Percentiles rank a stretch among this genome's conserved stretches.
These are phyloP conservation scores for Russula virescens DNA, from an alignment of 768 basidiomycete genomes.

Conservation along the genomic window DNA sequence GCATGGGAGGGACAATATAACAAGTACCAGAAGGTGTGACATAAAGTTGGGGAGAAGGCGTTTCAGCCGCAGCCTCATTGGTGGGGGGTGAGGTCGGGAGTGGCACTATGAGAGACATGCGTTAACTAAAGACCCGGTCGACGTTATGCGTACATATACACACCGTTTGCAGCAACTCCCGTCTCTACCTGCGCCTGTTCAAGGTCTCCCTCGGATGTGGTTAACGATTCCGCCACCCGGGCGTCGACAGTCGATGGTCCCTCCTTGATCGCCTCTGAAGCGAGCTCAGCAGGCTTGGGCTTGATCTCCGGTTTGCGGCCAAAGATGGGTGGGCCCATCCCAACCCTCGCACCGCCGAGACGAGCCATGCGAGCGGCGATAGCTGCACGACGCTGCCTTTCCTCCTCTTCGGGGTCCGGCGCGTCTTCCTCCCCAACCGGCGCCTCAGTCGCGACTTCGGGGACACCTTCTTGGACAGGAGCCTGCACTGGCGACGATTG, in stretches of 20 bases:
- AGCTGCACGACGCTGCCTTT: conserved; percentile 73
- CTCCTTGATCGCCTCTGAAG: conserved; percentile 25
- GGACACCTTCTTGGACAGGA: conserved; percentile 22
- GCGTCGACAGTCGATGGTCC: background rate
- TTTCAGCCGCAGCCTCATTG: background rate
- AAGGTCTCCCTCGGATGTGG: conserved; percentile 10
- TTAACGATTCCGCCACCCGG: conserved; percentile 10
- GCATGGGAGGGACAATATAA: background rate
- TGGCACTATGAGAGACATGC: background rate
- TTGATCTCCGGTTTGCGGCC: conserved; percentile 45
- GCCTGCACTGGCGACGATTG: conserved; percentile 1
- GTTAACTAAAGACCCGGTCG: background rate
- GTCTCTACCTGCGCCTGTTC: background rate
- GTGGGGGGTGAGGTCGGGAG: conserved; percentile 10
- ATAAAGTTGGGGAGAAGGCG: background rate
- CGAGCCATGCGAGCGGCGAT: conserved; percentile 93
- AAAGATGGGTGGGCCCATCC: conserved; percentile 73
- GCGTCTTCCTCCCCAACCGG: conserved; percentile 31
- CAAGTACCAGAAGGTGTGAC: conserved; percentile 4
- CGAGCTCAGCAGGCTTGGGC: conserved; percentile 27
- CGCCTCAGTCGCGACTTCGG: conserved; percentile 24
- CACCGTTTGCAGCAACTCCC: conserved; percentile 6
- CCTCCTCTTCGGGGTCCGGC: conserved; percentile 59
- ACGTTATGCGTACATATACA: conserved; percentile 5
- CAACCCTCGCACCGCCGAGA: conserved; percentile 77